phyloP scores from a whole-genome alignment of 2,329 filamentous ascomycete species.

The Penicillium olsonii region DNA sequence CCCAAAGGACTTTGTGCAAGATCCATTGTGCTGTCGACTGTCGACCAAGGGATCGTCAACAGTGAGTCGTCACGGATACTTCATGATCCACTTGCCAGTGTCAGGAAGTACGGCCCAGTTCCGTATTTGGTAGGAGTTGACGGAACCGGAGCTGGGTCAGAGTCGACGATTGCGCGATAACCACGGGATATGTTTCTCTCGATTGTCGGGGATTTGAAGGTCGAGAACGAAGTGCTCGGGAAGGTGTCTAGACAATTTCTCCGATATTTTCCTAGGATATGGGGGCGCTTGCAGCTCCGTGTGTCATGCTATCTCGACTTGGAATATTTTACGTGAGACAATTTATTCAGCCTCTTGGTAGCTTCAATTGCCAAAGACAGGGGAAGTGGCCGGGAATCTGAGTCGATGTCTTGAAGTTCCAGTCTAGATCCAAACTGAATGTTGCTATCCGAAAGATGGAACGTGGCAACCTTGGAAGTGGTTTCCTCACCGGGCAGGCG shows the following conservation, averaged over 20 bases:
- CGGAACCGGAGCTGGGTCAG: not conserved
- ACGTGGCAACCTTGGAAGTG: slow-evolving; percentile 18
- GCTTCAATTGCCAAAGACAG: slow-evolving; percentile 1
- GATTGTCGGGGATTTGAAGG: not conserved
- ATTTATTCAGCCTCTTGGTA: not conserved
- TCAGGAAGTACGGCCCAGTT: not conserved
- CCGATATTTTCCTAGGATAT: not conserved
- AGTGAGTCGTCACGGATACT: not conserved
- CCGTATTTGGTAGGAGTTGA: not conserved
- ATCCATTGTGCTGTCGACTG: slow-evolving; percentile 6
- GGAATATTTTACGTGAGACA: not conserved
- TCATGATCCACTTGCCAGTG: not conserved
- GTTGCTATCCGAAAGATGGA: slow-evolving; percentile 12
- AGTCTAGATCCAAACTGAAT: slow-evolving; percentile 1
- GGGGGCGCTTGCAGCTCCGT: not conserved
- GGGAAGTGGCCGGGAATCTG: slow-evolving; percentile 1
- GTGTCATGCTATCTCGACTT: too few species aligned
- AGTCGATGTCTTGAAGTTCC: slow-evolving; percentile 1
- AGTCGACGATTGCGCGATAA: not conserved
- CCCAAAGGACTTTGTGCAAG: slow-evolving; percentile 2
- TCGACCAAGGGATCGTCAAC: slow-evolving; percentile 2
- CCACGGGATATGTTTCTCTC: not conserved
- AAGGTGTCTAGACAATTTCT: not conserved
- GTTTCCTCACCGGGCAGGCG: not conserved
- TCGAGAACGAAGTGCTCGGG: not conserved